Percentiles rank a stretch among this genome's conserved stretches.
Evolutionary conservation across 2,329 filamentous ascomycete genomes (phyloP).

Genomic region (Raffaelea albimanens): DNA sequence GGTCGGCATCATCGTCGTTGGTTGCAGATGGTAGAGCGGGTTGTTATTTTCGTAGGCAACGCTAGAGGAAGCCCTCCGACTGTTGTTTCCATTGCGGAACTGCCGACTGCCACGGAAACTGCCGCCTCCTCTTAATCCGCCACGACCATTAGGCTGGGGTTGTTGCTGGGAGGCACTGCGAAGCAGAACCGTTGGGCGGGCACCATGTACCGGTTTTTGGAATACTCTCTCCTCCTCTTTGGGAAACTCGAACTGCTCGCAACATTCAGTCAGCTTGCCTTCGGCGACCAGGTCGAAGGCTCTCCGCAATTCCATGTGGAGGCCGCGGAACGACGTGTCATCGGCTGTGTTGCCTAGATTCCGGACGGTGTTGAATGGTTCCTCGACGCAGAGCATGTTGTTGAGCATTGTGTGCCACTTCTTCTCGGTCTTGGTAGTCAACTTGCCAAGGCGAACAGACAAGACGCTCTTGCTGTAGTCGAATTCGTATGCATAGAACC

Average conservation of each 20-base stretch:
- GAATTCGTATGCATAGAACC: slow-evolving; percentile 87
- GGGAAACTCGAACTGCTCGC: slow-evolving; percentile 80
- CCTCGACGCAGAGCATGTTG: slow-evolving; percentile 87
- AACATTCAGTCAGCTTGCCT: slow-evolving; percentile 72
- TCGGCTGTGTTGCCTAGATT: slow-evolving; percentile 96
- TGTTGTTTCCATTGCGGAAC: slow-evolving; percentile 33
- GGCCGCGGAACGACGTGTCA: slow-evolving; percentile 83
- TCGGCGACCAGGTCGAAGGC: slow-evolving; percentile 77
- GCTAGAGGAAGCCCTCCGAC: slow-evolving; percentile 43
- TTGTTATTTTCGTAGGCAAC: slow-evolving; percentile 40
- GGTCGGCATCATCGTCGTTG: slow-evolving; percentile 27
- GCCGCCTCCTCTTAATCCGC: slow-evolving; percentile 38
- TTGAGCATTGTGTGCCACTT: slow-evolving; percentile 74
- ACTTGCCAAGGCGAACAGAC: slow-evolving; percentile 72
- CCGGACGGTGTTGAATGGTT: slow-evolving; percentile 82
- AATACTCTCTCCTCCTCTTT: slow-evolving; percentile 64
- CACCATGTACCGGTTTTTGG: slow-evolving; percentile 44
- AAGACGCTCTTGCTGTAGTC: slow-evolving; percentile 79
- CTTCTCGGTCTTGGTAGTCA: slow-evolving; percentile 76
- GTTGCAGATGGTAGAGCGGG: slow-evolving; percentile 27
- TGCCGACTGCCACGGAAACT: slow-evolving; percentile 40
- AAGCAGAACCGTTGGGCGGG: slow-evolving; percentile 43
- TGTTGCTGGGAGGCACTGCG: slow-evolving; percentile 54
- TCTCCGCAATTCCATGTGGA: slow-evolving; percentile 80
- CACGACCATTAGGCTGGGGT: slow-evolving; percentile 22